Conservation (phyloP, 352 stramenopile genomes). For the Halophytophthora polymorphica region DNA sequence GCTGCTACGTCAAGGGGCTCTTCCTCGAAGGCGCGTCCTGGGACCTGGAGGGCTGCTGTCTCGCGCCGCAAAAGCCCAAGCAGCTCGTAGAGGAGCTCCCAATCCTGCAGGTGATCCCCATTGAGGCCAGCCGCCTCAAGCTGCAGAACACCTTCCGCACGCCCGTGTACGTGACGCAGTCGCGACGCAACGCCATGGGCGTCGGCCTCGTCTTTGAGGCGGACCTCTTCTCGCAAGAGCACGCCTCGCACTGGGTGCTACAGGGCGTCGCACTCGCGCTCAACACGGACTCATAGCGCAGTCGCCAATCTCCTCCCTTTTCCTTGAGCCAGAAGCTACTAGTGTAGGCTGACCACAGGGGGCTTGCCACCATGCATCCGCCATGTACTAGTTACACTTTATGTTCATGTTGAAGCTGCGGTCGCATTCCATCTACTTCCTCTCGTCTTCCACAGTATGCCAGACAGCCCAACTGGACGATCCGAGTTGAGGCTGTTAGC, state of each 20-base stretch:
- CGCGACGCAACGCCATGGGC: conserved; percentile 93
- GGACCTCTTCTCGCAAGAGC: conserved; percentile 89
- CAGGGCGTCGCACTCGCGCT: conserved; percentile 92
- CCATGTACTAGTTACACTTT: no score
- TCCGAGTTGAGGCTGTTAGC: no score
- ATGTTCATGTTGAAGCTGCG: no score
- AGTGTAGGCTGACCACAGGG: no score
- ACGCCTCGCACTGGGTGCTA: conserved; percentile 92
- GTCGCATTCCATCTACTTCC: no score
- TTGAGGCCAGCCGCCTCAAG: conserved; percentile 94
- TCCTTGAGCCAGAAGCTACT: no score
- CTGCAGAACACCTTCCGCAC: conserved; percentile 94
- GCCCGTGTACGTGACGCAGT: conserved; percentile 95
- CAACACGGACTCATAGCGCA: conserved; percentile 86
- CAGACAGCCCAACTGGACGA: no score
- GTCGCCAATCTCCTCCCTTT: no score
- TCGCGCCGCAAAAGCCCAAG: conserved; percentile 90
- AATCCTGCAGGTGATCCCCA: conserved; percentile 94
- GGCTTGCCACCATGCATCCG: no score
- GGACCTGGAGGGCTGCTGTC: conserved; percentile 73
- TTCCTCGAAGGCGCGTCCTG: conserved; percentile 94
- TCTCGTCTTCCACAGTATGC: no score
- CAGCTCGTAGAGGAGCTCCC: conserved; percentile 94
- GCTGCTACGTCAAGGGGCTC: conserved; percentile 90
- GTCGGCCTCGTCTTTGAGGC: conserved; percentile 95